Conservation (phyloP, 1,284 basidiomycete genomes). For the Thelephora terrestris region DNA sequence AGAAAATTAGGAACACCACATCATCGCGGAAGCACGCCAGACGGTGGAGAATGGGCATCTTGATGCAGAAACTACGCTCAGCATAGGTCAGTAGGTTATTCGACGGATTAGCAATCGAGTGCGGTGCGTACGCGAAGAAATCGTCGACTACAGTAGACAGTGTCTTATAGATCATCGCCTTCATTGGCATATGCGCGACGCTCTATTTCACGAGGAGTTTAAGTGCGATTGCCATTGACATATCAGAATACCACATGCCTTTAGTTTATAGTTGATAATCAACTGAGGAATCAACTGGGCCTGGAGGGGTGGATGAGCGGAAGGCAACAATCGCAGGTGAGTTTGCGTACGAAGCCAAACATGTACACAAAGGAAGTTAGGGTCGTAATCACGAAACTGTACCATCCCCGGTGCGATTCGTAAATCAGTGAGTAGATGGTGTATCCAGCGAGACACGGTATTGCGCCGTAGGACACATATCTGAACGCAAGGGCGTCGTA, state of each 20-base stretch:
- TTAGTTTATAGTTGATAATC: slow-evolving; percentile 94
- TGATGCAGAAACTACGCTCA: slow-evolving; percentile 72
- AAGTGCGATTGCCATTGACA: slow-evolving; percentile 5
- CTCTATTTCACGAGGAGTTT: slow-evolving; percentile 31
- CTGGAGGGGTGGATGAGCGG: slow-evolving; percentile 26
- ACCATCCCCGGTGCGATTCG: slow-evolving; percentile 88
- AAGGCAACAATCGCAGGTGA: slow-evolving; percentile 10
- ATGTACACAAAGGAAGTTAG: slow-evolving; percentile 87
- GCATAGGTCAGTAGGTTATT: slow-evolving; percentile 5
- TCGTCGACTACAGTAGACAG: slow-evolving; percentile 88
- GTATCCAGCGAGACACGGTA: slow-evolving; percentile 80
- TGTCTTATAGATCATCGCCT: slow-evolving; percentile 94
- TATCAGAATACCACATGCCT: slow-evolving; percentile 36
- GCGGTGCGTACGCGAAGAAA: slow-evolving; percentile 66
- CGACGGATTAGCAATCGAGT: not conserved
- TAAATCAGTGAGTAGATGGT: slow-evolving; percentile 87
- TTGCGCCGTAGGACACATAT: slow-evolving; percentile 82
- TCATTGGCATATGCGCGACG: slow-evolving; percentile 92
- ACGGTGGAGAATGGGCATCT: slow-evolving; percentile 92
- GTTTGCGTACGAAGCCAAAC: slow-evolving; percentile 84
- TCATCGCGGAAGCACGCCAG: slow-evolving; percentile 89
- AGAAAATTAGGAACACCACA: slow-evolving; percentile 78
- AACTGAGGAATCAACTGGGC: slow-evolving; percentile 87
- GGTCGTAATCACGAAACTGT: slow-evolving; percentile 87
- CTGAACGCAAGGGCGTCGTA: slow-evolving; percentile 83